phyloP scores from a whole-genome alignment of 208 protist genomes.

The Trypanosoma cruzi region DNA sequence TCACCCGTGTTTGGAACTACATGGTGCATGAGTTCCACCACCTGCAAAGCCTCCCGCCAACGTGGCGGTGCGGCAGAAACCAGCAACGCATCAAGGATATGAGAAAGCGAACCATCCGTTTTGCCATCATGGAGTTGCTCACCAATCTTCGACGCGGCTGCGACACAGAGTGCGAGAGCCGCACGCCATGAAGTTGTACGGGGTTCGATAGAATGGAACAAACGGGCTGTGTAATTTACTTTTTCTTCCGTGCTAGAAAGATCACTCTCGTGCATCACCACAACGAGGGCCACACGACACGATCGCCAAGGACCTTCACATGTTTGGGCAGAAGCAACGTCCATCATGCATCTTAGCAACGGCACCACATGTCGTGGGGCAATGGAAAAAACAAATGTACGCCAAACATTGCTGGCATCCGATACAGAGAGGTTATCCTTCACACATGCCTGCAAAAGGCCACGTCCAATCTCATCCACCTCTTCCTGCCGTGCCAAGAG shows the following conservation, averaged over 20 bases:
- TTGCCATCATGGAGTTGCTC: constrained; percentile 16
- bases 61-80: constrained; percentile 24
- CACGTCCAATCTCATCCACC: constrained; percentile 6
- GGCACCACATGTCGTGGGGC: background rate
- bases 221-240: background rate
- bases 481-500: constrained; percentile 13
- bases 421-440: constrained; percentile 3
- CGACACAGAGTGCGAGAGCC: constrained; percentile 21
- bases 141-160: constrained; percentile 19
- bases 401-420: constrained; percentile 1
- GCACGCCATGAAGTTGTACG: constrained; percentile 19
- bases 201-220: constrained; percentile 14
- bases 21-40: constrained; percentile 21
- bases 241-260: constrained; percentile 7
- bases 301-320: background rate
- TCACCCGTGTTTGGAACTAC: background rate
- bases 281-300: constrained; percentile 16
- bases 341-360: constrained; percentile 20
- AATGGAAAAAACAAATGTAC: constrained; percentile 19
- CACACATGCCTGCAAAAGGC: background rate
- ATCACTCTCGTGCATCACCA: constrained; percentile 17
- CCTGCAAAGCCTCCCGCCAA: constrained; percentile 40
- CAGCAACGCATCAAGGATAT: constrained; percentile 35
- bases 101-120: constrained; percentile 12
- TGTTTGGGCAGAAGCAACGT: background rate